These are phyloP conservation scores for Exophiala dermatitidis DNA, from an alignment of 2,329 filamentous ascomycete species.

Conservation along the genomic window DNA sequence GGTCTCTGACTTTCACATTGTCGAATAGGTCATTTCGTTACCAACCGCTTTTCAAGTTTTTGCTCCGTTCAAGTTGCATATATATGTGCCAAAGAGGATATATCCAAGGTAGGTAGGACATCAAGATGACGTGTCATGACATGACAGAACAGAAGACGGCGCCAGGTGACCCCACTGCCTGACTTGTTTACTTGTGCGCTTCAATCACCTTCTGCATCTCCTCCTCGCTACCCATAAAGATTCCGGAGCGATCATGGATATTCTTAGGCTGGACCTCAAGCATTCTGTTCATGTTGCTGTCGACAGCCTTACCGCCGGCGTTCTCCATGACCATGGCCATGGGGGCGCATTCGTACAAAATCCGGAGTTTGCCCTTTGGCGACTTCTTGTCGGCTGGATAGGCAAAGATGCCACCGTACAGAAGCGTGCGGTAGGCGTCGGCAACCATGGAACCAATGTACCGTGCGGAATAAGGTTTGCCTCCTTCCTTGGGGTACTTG, in stretches of 20 bases:
- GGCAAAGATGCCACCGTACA: conserved; percentile 95
- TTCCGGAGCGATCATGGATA: conserved; percentile 92
- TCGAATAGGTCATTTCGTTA: no score
- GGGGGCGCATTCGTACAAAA: conserved; percentile 95
- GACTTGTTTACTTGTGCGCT: conserved; percentile 56
- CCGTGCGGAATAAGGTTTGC: conserved; percentile 84
- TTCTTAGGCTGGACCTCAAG: conserved; percentile 79
- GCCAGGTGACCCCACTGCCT: no score
- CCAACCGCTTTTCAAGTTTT: not conserved
- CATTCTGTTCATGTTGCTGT: conserved; percentile 88
- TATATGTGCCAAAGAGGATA: no score
- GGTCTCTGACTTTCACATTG: no score
- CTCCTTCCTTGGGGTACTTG: conserved; percentile 63
- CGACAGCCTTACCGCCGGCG: conserved; percentile 84
- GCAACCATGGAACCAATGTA: conserved; percentile 96
- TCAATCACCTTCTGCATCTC: conserved; percentile 94
- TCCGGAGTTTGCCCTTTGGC: conserved; percentile 94
- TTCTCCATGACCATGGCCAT: conserved; percentile 99
- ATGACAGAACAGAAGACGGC: no score
- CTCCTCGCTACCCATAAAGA: conserved; percentile 90
- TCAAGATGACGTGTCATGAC: no score
- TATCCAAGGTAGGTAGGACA: no score
- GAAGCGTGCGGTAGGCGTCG: conserved; percentile 87
- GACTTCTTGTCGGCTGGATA: conserved; percentile 98
- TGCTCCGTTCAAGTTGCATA: not conserved